Base-by-base conservation (phyloP, 306 rosid genomes). In the Parietaria judaica region DNA sequence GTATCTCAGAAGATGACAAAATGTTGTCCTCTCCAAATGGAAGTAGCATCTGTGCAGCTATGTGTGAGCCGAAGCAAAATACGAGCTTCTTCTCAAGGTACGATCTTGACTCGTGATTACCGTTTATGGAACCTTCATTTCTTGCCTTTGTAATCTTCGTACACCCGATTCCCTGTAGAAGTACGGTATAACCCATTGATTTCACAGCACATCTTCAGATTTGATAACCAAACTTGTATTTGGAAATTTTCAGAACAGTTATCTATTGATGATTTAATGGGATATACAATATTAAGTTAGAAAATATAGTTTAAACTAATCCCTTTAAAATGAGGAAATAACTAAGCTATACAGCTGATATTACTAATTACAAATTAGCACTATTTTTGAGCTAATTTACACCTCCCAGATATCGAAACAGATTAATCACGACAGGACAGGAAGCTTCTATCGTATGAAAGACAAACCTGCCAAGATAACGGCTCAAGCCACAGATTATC, bases 401-500 rank as follows among this genome's bases (percentile, higher is more conserved):
- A 23, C 31, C 31, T 23, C 31, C 31, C 31, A 23, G 31, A 23
- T 23, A 23, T 23, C 31, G 1, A 23, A 23, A 23, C 31, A 57
- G 47, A 14, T 38, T 11, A 57, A 57, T 13, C 14, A 57, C 34
- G 38, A 57, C 61, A 57, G 55, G 36, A 44, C 36, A 36, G 54
- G 46, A 11, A 36, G 9, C 6, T 41, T 1, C 45, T 8, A 41
- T 8, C 45, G 7, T 41, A 41, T 41, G 9, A 41, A 41, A 5
- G 45, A 41, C 81, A 51, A 68, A 91, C 98, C 98, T 91, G 96
- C 98, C 98, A 91, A 59, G 98, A 88, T 70, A 80, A 74, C 59
- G 96, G 98, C 72, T 91, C 96, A 58, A 91, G 92, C 98, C 98
- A 91, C 64, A 91, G 72, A 80, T 88, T 88, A 34, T 91, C 92